These are phyloP conservation scores for Pichia sp. DNA, from an alignment of 1,139 yeast genomes.

Conservation along the genomic window DNA sequence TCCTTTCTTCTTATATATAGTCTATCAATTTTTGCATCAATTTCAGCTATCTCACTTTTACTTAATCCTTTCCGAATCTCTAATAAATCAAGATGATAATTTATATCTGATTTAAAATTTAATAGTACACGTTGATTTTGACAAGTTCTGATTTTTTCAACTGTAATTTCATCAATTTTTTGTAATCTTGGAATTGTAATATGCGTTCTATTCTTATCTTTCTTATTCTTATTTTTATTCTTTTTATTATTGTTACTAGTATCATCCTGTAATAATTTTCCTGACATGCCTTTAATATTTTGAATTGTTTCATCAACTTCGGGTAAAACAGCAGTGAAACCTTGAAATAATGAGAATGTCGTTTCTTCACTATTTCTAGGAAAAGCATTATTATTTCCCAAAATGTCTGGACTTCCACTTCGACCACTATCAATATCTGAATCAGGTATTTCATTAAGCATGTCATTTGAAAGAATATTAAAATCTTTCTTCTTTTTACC, in stretches of 20 bases:
- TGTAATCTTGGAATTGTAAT: background rate
- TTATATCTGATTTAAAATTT: conserved; percentile 35
- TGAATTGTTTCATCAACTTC: conserved; percentile 36
- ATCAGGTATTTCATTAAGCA: conserved; percentile 45
- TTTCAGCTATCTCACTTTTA: conserved; percentile 54
- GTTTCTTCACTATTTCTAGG: conserved; percentile 3
- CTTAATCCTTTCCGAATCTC: conserved; percentile 61
- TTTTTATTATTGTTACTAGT: background rate
- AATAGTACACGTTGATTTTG: conserved; percentile 36
- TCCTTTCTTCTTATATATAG: conserved; percentile 44
- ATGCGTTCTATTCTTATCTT: no score
- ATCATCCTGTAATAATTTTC: conserved; percentile 4
- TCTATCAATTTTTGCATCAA: conserved; percentile 50
- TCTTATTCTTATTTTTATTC: background rate
- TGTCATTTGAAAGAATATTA: conserved; percentile 48
- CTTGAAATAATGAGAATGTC: conserved; percentile 54
- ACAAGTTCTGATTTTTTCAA: conserved; percentile 36
- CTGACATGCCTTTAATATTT: conserved; percentile 11
- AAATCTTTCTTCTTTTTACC: conserved; percentile 23
- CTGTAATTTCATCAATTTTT: conserved; percentile 28
- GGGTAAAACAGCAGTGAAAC: conserved; percentile 54
- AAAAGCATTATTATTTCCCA: background rate
- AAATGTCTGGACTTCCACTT: conserved; percentile 4
- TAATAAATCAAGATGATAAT: conserved; percentile 44
- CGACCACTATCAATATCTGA: conserved; percentile 6